A percentile compares a stretch with the other conserved stretches of the same genome.
Evolutionary conservation across 2,329 filamentous ascomycete genomes (phyloP).

Genomic region (Alternaria viburni): DNA sequence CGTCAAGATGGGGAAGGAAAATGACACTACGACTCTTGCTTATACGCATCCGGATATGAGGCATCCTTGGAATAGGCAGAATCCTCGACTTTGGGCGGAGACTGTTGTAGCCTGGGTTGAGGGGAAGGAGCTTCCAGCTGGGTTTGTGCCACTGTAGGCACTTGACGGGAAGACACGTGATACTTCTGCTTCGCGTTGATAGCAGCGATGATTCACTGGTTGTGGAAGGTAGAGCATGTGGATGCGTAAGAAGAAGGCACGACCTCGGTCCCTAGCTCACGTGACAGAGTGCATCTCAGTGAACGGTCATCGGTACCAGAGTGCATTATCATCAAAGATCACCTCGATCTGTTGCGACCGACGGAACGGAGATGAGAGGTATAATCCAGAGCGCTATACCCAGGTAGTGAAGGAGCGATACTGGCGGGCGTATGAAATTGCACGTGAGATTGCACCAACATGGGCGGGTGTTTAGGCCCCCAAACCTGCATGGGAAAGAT

Average conservation of each 20-base stretch:
- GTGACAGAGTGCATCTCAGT: not conserved
- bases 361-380: not conserved
- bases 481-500: not conserved
- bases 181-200: too few species aligned
- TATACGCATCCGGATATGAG: not conserved
- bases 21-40: not conserved
- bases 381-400: not conserved
- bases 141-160: not conserved
- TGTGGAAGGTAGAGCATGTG: not conserved
- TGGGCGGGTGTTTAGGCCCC: not conserved
- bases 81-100: not conserved
- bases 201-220: too few species aligned
- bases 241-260: not conserved
- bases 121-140: not conserved
- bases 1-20: not conserved
- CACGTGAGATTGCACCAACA: slow-evolving; percentile 3
- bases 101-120: not conserved
- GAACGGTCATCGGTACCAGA: not conserved
- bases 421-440: slow-evolving; percentile 7
- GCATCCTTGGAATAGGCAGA: not conserved
- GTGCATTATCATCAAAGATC: not conserved
- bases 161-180: not conserved
- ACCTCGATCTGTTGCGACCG: not conserved
- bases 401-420: slow-evolving; percentile 1
- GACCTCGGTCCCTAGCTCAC: not conserved